phyloP scores from a whole-genome alignment of 1,139 yeast species.

The Geotrichum histeridarum region DNA sequence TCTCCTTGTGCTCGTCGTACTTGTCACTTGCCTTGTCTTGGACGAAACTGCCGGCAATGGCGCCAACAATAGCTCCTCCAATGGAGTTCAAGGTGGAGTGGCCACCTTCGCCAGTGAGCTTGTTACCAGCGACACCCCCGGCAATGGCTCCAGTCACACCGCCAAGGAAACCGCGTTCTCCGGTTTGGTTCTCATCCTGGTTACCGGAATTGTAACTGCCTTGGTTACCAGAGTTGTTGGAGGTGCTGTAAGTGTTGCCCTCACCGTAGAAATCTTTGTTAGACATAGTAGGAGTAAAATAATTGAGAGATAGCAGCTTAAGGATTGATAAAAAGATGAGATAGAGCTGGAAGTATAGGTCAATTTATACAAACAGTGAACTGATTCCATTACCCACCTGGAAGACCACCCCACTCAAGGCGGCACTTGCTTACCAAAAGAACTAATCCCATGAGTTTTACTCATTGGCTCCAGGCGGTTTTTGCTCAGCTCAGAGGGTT shows the following conservation, averaged over 20 bases:
- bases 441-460: too few species aligned
- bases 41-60: constrained; percentile 51
- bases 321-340: not conserved
- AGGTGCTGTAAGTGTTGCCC: constrained; percentile 6
- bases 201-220: constrained; percentile 22
- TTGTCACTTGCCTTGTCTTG: constrained; percentile 39
- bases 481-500: too few species aligned
- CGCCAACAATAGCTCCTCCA: constrained; percentile 59
- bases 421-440: too few species aligned
- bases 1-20: constrained; percentile 21
- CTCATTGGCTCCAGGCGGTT: too few species aligned
- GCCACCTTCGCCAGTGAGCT: constrained; percentile 43
- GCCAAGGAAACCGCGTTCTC: constrained; percentile 54
- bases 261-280: constrained; percentile 7
- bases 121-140: constrained; percentile 47
- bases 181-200: constrained; percentile 31
- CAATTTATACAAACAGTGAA: not conserved
- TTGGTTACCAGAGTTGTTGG: constrained; percentile 17
- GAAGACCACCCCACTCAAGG: too few species aligned
- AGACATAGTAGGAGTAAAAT: not conserved
- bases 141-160: constrained; percentile 58
- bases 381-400: too few species aligned
- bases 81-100: constrained; percentile 52
- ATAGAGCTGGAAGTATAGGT: not conserved
- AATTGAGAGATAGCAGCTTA: not conserved